A percentile compares a stretch with the other conserved stretches of the same genome.
Evolutionary conservation across 1,284 basidiomycete genomes (phyloP).

Genomic region (Sporisorium reilianum): DNA sequence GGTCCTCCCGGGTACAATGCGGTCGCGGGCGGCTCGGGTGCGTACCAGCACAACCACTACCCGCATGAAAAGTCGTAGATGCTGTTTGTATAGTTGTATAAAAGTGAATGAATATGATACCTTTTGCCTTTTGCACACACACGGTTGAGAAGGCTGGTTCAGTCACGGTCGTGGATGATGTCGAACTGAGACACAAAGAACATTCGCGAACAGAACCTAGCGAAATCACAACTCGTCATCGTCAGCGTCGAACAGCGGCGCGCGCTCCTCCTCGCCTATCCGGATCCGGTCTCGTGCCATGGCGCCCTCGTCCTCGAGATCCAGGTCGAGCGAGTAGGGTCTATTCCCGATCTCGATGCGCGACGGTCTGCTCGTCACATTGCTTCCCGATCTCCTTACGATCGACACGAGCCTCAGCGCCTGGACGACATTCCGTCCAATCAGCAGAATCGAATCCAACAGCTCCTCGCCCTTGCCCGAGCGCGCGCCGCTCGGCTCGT

Average conservation of each 20-base stretch:
- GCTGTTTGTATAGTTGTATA: conserved; percentile 4
- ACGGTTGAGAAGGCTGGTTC: not conserved
- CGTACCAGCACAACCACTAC: conserved; percentile 38
- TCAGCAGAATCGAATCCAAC: conserved; percentile 65
- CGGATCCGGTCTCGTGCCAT: conserved; percentile 64
- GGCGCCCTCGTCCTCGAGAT: conserved; percentile 65
- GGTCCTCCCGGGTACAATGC: conserved; percentile 47
- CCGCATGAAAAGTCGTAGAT: conserved; percentile 27
- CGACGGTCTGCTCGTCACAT: conserved; percentile 57
- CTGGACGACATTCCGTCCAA: conserved; percentile 65
- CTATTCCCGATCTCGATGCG: conserved; percentile 62
- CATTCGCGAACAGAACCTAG: not conserved
- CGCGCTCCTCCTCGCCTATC: conserved; percentile 59
- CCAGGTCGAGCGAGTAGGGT: conserved; percentile 63
- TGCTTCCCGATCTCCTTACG: conserved; percentile 59
- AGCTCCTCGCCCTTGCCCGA: conserved; percentile 64
- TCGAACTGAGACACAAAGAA: not conserved
- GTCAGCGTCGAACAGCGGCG: conserved; percentile 47
- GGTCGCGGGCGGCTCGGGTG: conserved; percentile 8
- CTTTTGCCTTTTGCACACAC: not conserved
- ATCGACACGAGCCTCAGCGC: conserved; percentile 63
- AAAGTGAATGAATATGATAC: not conserved
- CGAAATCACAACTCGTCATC: conserved; percentile 49
- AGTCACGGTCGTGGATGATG: not conserved
- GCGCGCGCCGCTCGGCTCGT: conserved; percentile 13